Percentiles rank a stretch among this genome's conserved stretches.
These are phyloP conservation scores for Rubroboletus satanas DNA, from an alignment of 768 basidiomycete genomes.

Conservation along the genomic window DNA sequence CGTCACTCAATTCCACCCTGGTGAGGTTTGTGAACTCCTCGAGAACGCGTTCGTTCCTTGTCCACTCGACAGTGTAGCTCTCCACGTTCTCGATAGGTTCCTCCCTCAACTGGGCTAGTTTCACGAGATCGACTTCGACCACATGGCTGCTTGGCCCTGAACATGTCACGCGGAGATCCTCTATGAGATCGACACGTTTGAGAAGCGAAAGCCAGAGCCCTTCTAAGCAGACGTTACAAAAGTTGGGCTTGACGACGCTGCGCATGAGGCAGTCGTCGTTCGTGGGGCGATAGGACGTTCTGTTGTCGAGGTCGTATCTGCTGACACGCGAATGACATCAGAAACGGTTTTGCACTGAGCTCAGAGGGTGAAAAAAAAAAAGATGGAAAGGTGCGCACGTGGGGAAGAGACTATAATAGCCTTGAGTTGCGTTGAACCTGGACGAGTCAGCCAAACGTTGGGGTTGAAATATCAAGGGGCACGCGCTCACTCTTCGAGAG, in stretches of 20 bases:
- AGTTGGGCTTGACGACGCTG: slow-evolving; percentile 59
- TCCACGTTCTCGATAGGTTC: slow-evolving; percentile 33
- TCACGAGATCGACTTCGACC: slow-evolving; percentile 51
- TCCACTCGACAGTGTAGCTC: slow-evolving; percentile 57
- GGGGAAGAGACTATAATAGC: slow-evolving; percentile 65
- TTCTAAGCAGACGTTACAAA: slow-evolving; percentile 72
- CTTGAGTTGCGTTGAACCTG: slow-evolving; percentile 58
- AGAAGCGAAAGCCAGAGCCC: slow-evolving; percentile 71
- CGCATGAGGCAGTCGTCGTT: slow-evolving; percentile 85
- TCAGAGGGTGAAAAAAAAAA: neutral
- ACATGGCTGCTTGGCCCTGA: slow-evolving; percentile 26
- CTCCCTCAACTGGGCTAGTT: slow-evolving; percentile 56
- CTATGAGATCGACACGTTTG: slow-evolving; percentile 56
- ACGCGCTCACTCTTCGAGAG: slow-evolving; percentile 48
- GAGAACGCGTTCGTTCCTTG: slow-evolving; percentile 43
- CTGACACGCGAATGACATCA: neutral
- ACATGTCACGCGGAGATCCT: slow-evolving; percentile 45
- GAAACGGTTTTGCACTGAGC: neutral
- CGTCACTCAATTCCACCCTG: slow-evolving; percentile 37
- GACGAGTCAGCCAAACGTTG: neutral
- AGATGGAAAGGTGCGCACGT: slow-evolving; percentile 45
- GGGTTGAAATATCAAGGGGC: neutral
- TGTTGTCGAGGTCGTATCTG: slow-evolving; percentile 56
- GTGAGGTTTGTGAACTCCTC: slow-evolving; percentile 50
- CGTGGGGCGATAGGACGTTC: slow-evolving; percentile 73